Conservation (phyloP, 192 early-diverging fungal species). For the Podila horticola region DNA sequence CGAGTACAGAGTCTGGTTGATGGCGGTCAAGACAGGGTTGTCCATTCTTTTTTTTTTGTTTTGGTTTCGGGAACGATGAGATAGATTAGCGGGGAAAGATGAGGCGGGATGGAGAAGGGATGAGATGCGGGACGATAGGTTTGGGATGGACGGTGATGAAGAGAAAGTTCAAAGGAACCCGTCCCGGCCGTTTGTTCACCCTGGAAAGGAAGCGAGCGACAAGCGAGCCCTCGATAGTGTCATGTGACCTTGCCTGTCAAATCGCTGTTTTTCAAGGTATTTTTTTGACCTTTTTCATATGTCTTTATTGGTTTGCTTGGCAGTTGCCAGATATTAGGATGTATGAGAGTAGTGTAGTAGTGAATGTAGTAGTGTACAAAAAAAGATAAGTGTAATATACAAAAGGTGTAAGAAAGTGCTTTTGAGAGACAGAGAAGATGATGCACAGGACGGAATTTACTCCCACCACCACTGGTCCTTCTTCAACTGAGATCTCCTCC, state of each 20-base stretch:
- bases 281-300: too few species aligned
- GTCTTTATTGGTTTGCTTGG: too few species aligned
- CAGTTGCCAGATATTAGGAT: too few species aligned
- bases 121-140: not conserved
- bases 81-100: slow-evolving; percentile 11
- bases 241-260: too few species aligned
- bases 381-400: not conserved
- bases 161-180: too few species aligned
- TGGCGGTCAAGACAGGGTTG: slow-evolving; percentile 52
- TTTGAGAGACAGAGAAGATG: too few species aligned
- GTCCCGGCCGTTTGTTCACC: not conserved
- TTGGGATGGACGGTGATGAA: not conserved
- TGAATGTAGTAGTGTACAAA: not conserved
- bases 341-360: too few species aligned
- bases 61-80: slow-evolving; percentile 15
- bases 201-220: not conserved
- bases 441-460: not conserved
- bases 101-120: not conserved
- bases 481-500: not conserved
- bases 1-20: slow-evolving; percentile 57
- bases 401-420: not conserved
- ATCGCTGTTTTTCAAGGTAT: too few species aligned
- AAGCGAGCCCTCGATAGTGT: not conserved
- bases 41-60: slow-evolving; percentile 25
- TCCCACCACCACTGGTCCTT: not conserved